phyloP scores from a whole-genome alignment of 176 grass and related monocot genomes.

The Carex parvula region DNA sequence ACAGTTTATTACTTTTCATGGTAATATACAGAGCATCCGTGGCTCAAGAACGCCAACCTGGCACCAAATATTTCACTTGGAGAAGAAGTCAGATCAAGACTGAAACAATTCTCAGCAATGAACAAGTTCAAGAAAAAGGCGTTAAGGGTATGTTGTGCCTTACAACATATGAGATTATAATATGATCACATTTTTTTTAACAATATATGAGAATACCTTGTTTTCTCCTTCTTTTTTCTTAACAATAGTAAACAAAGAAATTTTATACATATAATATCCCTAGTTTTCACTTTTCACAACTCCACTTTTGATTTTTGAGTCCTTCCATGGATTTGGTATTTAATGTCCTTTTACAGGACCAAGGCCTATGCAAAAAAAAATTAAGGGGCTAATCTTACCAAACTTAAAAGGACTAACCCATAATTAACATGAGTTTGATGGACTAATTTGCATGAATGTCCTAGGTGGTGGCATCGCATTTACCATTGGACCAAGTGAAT shows the following conservation, averaged over 20 bases:
- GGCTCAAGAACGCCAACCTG: slow-evolving; percentile 58
- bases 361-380: neutral
- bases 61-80: slow-evolving; percentile 79
- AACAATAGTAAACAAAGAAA: neutral
- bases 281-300: neutral
- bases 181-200: neutral
- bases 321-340: neutral
- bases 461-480: slow-evolving; percentile 69
- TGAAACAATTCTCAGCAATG: slow-evolving; percentile 89
- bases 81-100: slow-evolving; percentile 54
- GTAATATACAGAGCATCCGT: slow-evolving; percentile 65
- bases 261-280: neutral
- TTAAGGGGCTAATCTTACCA: neutral
- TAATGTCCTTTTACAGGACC: neutral
- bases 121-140: slow-evolving; percentile 96
- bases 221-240: slow-evolving; percentile 9
- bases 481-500: slow-evolving; percentile 56
- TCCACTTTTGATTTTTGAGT: neutral
- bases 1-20: slow-evolving; percentile 10
- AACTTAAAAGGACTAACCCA: neutral
- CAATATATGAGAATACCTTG: neutral
- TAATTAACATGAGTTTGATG: neutral
- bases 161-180: neutral
- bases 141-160: slow-evolving; percentile 49
- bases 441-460: slow-evolving; percentile 11